phyloP scores from a whole-genome alignment of 768 basidiomycete species.

The Leccinellum luteum region DNA sequence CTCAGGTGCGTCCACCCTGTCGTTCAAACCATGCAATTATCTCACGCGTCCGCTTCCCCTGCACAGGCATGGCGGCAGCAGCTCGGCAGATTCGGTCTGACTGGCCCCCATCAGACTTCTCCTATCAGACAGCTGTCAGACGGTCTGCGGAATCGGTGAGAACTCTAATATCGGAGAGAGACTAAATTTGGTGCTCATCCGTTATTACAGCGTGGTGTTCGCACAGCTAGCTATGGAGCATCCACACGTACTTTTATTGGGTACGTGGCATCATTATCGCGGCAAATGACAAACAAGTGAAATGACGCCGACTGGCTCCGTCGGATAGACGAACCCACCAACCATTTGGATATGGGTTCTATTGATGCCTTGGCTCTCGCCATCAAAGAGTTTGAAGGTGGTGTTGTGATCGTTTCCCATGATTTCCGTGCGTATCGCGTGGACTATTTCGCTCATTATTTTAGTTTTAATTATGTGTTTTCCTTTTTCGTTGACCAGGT shows the following conservation, averaged over 20 bases:
- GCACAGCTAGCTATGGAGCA: conserved; percentile 97
- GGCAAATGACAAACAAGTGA: conserved; percentile 1
- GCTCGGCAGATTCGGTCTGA: conserved; percentile 93
- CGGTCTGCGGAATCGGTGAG: conserved; percentile 90
- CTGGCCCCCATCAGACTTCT: conserved; percentile 89
- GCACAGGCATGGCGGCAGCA: conserved; percentile 88
- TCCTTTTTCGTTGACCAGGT: conserved; percentile 42
- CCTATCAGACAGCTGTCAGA: conserved; percentile 95
- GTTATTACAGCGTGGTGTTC: conserved; percentile 75
- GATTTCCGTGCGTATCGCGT: conserved; percentile 81
- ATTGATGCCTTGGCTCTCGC: conserved; percentile 95
- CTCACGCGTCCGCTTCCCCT: conserved; percentile 7
- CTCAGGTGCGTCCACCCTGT: conserved; percentile 42
- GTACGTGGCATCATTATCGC: conserved; percentile 37
- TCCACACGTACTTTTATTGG: conserved; percentile 89
- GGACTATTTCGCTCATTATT: neutral
- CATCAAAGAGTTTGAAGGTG: conserved; percentile 96
- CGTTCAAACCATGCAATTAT: conserved; percentile 8
- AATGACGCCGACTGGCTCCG: neutral
- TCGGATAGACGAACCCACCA: conserved; percentile 83
- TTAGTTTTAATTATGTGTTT: conserved; percentile 9
- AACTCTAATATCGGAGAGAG: conserved; percentile 7
- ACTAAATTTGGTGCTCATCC: conserved; percentile 12
- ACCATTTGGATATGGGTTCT: conserved; percentile 96
- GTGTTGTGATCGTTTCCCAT: conserved; percentile 99